Evolutionary conservation across 768 basidiomycete genomes (phyloP), one percentile per base, ranked within the genome.

Genomic region (Pilatotrama ljubarskyi): DNA sequence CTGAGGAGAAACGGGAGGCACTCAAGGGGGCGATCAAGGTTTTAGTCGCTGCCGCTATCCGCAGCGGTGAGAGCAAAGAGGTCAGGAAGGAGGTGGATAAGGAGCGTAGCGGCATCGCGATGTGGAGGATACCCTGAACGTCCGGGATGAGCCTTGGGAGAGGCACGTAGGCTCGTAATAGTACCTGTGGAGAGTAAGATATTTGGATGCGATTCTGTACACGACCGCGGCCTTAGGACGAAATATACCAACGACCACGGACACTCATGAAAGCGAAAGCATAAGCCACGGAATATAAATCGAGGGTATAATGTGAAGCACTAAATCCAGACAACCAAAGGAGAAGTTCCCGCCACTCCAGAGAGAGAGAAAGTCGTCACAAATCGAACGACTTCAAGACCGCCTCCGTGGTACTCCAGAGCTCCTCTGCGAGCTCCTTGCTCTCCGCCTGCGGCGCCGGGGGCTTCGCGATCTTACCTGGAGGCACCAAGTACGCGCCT

Each of bases 81-180:
- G 84, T 81, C 17, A 80, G 75, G 71, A 77, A 83, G 59, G 81
- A 83, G 57, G 67, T 87, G 4, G 84, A 86, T 62, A 73, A 78
- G 50, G 82, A 83, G 49, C 72, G 85, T 46, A 77, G 79, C 60
- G 86, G 87, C 1, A 83, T 89, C 57, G 86, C 81, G 2, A 83
- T 87, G 79, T 87, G 85, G 84, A 72, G 85, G 46, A 85, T 87
- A 51, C 83, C 83, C 18, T 86, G 44, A 56, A 29, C n/a, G 35
- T 2, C 24, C n/a, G n/a, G n/a, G n/a, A n/a, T n/a, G n/a, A n/a
- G n/a, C n/a, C n/a, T 38, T 26, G 1, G 35, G 13, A 4, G 5
- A 32, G 29, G 29, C 29, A 10, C 29, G 10, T 32, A 32, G 29
- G 29, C 29, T 32, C 10, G 29, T 4, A 32, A 32, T 32, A 32